These are phyloP conservation scores for Metschnikowia lochheadii DNA, from an alignment of 805 yeast species.

Conservation along the genomic window DNA sequence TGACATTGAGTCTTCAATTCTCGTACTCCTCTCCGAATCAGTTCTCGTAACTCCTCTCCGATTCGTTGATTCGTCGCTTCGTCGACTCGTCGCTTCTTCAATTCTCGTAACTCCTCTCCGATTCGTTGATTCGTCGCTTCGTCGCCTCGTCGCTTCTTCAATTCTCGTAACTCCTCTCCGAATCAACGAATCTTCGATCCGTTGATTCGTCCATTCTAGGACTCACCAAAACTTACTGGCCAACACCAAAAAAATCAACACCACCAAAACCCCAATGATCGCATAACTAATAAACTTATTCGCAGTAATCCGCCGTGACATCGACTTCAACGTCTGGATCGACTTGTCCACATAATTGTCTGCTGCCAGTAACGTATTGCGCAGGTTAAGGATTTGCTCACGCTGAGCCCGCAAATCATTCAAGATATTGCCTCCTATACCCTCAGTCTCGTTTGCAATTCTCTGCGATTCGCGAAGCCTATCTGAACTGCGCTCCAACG, in stretches of 20 bases:
- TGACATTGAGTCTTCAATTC: too few species aligned
- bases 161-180: too few species aligned
- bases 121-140: too few species aligned
- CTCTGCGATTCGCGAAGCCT: conserved; percentile 84
- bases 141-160: too few species aligned
- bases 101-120: too few species aligned
- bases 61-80: too few species aligned
- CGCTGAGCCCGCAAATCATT: conserved; percentile 87
- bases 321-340: conserved; percentile 76
- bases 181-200: too few species aligned
- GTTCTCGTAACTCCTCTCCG: too few species aligned
- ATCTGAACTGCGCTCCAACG: conserved; percentile 78
- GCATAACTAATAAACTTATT: conserved; percentile 88
- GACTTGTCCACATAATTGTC: conserved; percentile 91
- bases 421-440: conserved; percentile 84
- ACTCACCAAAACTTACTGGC: conserved; percentile 71
- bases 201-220: background rate
- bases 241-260: conserved; percentile 77
- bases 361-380: conserved; percentile 84
- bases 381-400: conserved; percentile 82
- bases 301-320: conserved; percentile 91
- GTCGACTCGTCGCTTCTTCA: too few species aligned
- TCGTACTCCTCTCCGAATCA: too few species aligned
- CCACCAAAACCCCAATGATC: conserved; percentile 79
- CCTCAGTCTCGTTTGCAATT: conserved; percentile 88